phyloP scores from a whole-genome alignment of 2,329 filamentous ascomycete genomes.

The Escovopsis sp. region DNA sequence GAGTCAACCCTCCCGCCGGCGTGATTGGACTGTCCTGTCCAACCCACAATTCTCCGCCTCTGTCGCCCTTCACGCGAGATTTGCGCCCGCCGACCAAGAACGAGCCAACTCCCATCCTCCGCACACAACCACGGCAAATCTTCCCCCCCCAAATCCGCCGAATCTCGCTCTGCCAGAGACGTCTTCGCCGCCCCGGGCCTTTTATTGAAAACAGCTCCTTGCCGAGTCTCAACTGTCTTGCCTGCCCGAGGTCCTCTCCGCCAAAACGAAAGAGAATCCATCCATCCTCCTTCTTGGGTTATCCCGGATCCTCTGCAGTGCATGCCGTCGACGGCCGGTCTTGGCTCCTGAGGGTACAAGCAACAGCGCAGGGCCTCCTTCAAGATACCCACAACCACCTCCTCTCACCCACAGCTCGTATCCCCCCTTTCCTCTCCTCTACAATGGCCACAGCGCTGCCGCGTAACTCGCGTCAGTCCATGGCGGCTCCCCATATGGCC shows the following conservation, averaged over 20 bases:
- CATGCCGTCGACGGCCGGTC: conserved; percentile 17
- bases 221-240: too few relatives aligned
- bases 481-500: conserved; percentile 56
- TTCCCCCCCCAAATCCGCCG: too few relatives aligned
- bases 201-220: too few relatives aligned
- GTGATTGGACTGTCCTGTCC: too few relatives aligned
- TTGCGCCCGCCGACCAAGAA: too few relatives aligned
- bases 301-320: conserved; percentile 3
- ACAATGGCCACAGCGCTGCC: conserved; percentile 42
- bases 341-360: conserved; percentile 9
- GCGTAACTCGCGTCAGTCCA: conserved; percentile 49
- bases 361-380: conserved; percentile 10
- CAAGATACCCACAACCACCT: conserved; percentile 8
- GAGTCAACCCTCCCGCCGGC: too few relatives aligned
- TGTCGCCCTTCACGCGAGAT: too few relatives aligned
- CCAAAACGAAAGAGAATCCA: too few relatives aligned
- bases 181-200: too few relatives aligned
- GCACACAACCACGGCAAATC: not conserved
- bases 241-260: too few relatives aligned
- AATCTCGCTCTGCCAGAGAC: too few relatives aligned
- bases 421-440: not conserved
- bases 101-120: not conserved
- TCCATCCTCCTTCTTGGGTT: not conserved
- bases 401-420: conserved; percentile 2
- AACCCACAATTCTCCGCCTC: too few relatives aligned